These are phyloP conservation scores for Fusarium agapanthi DNA, from an alignment of 2,329 filamentous ascomycete genomes.

Conservation along the genomic window DNA sequence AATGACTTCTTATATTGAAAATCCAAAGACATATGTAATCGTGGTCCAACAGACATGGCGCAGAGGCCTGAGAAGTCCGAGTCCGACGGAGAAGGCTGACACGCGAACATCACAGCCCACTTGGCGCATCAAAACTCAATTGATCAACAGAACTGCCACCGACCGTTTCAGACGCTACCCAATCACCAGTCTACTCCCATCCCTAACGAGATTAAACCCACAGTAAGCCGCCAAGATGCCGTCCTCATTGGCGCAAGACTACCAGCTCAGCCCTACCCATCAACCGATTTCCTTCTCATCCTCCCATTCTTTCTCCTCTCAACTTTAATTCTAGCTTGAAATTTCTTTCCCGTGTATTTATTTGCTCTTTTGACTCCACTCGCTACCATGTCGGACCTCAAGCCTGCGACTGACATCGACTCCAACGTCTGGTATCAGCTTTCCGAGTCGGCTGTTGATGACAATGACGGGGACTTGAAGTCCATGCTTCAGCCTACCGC, in stretches of 20 bases:
- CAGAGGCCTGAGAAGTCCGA: no score
- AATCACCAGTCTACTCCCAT: neutral
- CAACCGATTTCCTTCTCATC: neutral
- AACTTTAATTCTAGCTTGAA: neutral
- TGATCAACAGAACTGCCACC: neutral
- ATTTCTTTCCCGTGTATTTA: neutral
- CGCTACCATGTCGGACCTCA: conserved; percentile 5
- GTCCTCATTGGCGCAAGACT: neutral
- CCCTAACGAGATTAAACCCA: neutral
- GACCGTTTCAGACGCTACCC: neutral
- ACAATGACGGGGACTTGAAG: conserved; percentile 34
- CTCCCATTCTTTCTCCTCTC: neutral
- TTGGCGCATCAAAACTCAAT: neutral
- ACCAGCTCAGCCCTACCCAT: conserved; percentile 15
- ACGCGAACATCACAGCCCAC: neutral
- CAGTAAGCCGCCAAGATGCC: neutral
- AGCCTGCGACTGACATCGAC: conserved; percentile 43
- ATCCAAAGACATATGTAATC: fast-evolving
- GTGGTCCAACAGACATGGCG: fast-evolving
- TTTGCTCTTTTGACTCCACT: neutral
- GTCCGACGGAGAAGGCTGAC: neutral
- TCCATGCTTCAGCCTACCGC: conserved; percentile 29
- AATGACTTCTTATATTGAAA: fast-evolving
- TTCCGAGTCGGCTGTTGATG: conserved; percentile 48
- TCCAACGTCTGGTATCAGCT: conserved; percentile 49